phyloP scores from a whole-genome alignment of 2,329 filamentous ascomycete genomes.

The Calonectria hawksworthii region DNA sequence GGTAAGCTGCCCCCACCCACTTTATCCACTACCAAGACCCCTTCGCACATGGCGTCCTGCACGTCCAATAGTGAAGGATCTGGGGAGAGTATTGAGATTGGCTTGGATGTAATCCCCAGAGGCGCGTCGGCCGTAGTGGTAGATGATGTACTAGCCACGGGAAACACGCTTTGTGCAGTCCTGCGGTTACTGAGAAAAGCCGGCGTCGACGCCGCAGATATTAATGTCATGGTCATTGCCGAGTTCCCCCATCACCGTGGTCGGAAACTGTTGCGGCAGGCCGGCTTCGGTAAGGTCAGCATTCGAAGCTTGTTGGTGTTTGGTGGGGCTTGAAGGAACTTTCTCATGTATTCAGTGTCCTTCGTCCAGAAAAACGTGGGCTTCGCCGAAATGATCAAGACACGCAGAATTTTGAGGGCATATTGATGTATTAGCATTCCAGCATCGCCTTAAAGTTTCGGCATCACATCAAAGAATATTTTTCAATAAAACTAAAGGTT shows the following conservation, averaged over 20 bases:
- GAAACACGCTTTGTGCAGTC: slow-evolving; percentile 67
- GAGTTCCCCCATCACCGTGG: slow-evolving; percentile 71
- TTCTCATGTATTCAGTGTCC: background rate
- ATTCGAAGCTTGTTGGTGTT: slow-evolving; percentile 68
- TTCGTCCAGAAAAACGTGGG: background rate
- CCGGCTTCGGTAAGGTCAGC: slow-evolving; percentile 63
- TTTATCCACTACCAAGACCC: slow-evolving; percentile 60
- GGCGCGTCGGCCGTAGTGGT: slow-evolving; percentile 64
- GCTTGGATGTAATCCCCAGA: slow-evolving; percentile 54
- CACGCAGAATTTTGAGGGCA: background rate
- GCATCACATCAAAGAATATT: no score
- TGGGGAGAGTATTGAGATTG: slow-evolving; percentile 64
- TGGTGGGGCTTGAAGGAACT: slow-evolving; percentile 33
- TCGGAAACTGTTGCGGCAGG: slow-evolving; percentile 58
- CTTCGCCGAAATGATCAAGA: background rate
- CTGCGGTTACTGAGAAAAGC: slow-evolving; percentile 61
- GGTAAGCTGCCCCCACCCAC: slow-evolving; percentile 72
- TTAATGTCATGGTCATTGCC: slow-evolving; percentile 66
- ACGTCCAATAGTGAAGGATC: slow-evolving; percentile 38
- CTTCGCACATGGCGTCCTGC: slow-evolving; percentile 69
- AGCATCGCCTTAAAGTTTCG: no score
- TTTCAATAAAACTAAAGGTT: no score
- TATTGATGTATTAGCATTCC: no score
- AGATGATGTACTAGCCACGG: slow-evolving; percentile 72
- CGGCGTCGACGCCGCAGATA: slow-evolving; percentile 55